phyloP scores from a whole-genome alignment of 2,329 filamentous ascomycete species.

The Phoma sp. region DNA sequence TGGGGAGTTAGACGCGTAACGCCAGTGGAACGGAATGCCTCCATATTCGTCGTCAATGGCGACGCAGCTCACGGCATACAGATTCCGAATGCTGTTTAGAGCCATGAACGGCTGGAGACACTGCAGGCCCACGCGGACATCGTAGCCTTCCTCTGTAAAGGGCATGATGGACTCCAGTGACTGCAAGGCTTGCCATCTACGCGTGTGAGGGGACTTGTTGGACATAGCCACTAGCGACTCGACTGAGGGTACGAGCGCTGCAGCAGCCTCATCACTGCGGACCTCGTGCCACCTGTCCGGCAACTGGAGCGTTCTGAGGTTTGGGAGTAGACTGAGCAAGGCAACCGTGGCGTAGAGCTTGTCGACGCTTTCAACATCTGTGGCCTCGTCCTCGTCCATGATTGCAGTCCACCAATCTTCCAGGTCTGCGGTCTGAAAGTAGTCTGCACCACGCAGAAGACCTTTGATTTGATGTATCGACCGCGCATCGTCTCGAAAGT shows the following conservation, averaged over 20 bases:
- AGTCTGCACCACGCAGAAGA: conserved; percentile 25
- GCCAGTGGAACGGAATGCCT: conserved; percentile 41
- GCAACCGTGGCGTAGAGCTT: conserved; percentile 34
- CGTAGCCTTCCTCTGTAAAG: conserved; percentile 41
- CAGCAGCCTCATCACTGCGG: conserved; percentile 24
- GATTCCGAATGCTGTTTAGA: conserved; percentile 33
- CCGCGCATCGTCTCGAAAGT: conserved; percentile 29
- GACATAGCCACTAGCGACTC: conserved; percentile 26
- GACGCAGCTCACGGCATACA: conserved; percentile 42
- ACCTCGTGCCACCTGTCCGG: conserved; percentile 39
- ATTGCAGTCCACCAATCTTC: conserved; percentile 41
- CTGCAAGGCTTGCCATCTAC: conserved; percentile 25
- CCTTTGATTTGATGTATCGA: conserved; percentile 32
- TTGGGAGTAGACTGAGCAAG: conserved; percentile 39
- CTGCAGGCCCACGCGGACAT: conserved; percentile 37
- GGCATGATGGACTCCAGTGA: conserved; percentile 40
- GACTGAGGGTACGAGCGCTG: conserved; percentile 27
- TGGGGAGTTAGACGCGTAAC: conserved; percentile 26
- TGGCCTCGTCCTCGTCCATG: conserved; percentile 28
- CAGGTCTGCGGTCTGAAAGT: conserved; percentile 24
- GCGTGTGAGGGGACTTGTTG: conserved; percentile 15
- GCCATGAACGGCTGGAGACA: conserved; percentile 39
- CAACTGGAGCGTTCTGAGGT: conserved; percentile 38
- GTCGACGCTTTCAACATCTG: conserved; percentile 20
- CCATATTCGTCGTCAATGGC: conserved; percentile 43